phyloP scores from a whole-genome alignment of 495 filamentous ascomycete genomes.

The Podospora australis region DNA sequence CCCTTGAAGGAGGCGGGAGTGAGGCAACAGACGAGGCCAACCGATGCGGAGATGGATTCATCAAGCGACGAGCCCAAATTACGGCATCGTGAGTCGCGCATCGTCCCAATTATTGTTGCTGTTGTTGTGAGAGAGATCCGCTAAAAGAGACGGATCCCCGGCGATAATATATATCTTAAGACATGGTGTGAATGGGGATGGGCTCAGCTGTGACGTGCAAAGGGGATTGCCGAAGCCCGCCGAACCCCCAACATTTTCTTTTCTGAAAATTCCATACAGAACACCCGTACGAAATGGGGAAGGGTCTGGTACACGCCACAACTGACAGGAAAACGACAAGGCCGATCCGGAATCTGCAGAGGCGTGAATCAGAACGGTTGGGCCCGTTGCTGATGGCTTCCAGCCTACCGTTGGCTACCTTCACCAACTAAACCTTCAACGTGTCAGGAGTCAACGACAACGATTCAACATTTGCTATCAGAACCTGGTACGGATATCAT shows the following conservation, averaged over 20 bases:
- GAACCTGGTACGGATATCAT: too few relatives aligned
- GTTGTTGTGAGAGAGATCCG: background rate
- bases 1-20: too few relatives aligned
- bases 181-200: slow-evolving; percentile 1
- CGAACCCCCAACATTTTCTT: background rate
- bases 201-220: background rate
- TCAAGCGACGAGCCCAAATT: background rate
- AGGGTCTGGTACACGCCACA: too few relatives aligned
- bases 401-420: too few relatives aligned
- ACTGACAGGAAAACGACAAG: too few relatives aligned
- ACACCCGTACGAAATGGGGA: too few relatives aligned
- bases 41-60: background rate
- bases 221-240: slow-evolving; percentile 5
- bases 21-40: background rate
- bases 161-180: slow-evolving; percentile 4
- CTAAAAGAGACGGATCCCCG: background rate
- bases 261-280: slow-evolving; percentile 6
- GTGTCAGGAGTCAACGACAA: too few relatives aligned
- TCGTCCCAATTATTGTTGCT: background rate
- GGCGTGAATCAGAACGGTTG: background rate
- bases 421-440: too few relatives aligned
- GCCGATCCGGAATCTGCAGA: background rate
- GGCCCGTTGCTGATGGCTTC: too few relatives aligned
- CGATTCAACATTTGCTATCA: too few relatives aligned
- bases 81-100: background rate